Percentiles rank a stretch among this genome's conserved stretches.
These are phyloP conservation scores for Guyanaporus albipodus DNA, from an alignment of 768 basidiomycete species.

Conservation along the genomic window DNA sequence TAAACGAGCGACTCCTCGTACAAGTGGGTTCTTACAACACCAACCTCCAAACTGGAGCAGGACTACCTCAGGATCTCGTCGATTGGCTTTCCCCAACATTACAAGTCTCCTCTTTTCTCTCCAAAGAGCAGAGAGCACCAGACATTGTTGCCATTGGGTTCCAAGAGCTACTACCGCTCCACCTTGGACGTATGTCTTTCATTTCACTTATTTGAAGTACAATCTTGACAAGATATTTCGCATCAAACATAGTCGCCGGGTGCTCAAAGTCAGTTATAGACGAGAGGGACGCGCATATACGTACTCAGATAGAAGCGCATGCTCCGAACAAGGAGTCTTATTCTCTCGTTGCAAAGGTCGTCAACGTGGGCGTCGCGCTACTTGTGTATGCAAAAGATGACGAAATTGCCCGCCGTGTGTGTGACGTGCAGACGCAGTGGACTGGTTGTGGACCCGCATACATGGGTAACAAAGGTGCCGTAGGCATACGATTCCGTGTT, in stretches of 20 bases:
- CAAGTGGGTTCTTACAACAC: constrained; percentile 91
- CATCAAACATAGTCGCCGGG: constrained; percentile 59
- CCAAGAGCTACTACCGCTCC: constrained; percentile 88
- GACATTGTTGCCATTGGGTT: constrained; percentile 90
- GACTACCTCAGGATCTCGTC: constrained; percentile 80
- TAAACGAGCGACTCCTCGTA: constrained; percentile 46
- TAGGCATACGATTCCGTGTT: constrained; percentile 80
- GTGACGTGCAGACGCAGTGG: constrained; percentile 70
- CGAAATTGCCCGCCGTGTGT: constrained; percentile 52
- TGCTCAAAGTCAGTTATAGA: constrained; percentile 67
- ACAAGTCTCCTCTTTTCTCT: constrained; percentile 68
- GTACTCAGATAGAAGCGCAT: constrained; percentile 67
- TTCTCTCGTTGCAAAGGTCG: constrained; percentile 70
- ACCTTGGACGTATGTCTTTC: constrained; percentile 70
- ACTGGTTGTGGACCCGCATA: constrained; percentile 67
- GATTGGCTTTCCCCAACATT: constrained; percentile 88
- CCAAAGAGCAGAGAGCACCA: constrained; percentile 60
- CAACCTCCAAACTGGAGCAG: constrained; percentile 73
- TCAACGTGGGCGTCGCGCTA: constrained; percentile 84
- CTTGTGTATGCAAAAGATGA: constrained; percentile 83
- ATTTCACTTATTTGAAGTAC: not conserved
- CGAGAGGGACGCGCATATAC: constrained; percentile 66
- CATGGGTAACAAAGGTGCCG: constrained; percentile 96
- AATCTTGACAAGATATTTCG: constrained; percentile 7
- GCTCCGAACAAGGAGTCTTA: constrained; percentile 72